Base-by-base conservation (phyloP, 306 rosid genomes). In the Cicer yamashitae region DNA sequence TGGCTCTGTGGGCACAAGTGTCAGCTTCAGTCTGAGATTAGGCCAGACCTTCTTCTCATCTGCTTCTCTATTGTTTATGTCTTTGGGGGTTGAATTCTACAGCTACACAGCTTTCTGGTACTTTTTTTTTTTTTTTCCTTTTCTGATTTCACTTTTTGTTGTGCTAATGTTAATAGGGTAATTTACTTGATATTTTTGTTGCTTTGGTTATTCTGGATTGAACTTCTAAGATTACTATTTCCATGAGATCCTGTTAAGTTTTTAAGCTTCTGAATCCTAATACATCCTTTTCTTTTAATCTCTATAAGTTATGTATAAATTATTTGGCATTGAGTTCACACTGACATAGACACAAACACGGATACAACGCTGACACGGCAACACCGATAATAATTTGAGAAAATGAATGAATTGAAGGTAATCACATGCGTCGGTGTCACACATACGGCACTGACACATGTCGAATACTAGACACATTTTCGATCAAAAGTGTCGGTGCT, bases 81-180 rank as follows among this genome's bases (percentile, higher is more conserved):
- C 98, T 77, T 38, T 89, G 45, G 93, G 94, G 7, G 93, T 89
- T 56, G 96, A 88, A 43, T 93, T 90, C 88, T 93, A 93, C 86
- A 85, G 93, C 89, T 90, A 87, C 84, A 89, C 96, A 1, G 85
- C 96, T 84, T 93, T 93, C 88, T 93, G 96, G 98, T 93, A 85
- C 77, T 68, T 68, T 48, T 8, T 13, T 68, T 68, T 48, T 8
- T 13, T 1, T 30, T 30, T 30, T 1, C 30, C 15, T 61, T 58
- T 43, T 40, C 41, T 52, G 56, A 9, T 30, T 22, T 18, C 45
- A 25, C 43, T 7, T 39, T 76, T 80, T 46, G 48, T n/a, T 57
- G 2, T 70, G 38, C 38, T 71, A 17, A 70, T 79, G 25, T 67
- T 40, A 12, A 14, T 67, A 71, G 43, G 68, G 67, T 8, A 10